These are phyloP conservation scores for Kluyveromyces sp. DNA, from an alignment of 1,139 yeast species.

Conservation along the genomic window DNA sequence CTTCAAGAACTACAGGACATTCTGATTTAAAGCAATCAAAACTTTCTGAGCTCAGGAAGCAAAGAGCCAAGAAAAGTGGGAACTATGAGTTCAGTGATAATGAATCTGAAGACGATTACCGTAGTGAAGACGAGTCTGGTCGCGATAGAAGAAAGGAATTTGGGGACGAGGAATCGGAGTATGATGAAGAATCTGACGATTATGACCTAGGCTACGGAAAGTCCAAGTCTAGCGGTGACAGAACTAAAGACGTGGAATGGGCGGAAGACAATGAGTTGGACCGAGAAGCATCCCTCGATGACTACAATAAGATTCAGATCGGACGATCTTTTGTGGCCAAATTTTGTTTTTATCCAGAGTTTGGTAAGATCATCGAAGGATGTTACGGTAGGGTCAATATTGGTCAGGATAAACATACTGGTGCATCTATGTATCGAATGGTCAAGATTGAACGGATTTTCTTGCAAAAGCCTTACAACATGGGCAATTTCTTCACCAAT, in stretches of 20 bases:
- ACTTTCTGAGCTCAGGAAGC: constrained; percentile 76
- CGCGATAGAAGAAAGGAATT: constrained; percentile 27
- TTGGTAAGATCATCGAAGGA: constrained; percentile 60
- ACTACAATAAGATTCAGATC: constrained; percentile 62
- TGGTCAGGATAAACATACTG: constrained; percentile 58
- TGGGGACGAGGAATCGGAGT: constrained; percentile 39
- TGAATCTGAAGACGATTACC: constrained; percentile 34
- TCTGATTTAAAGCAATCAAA: constrained; percentile 46
- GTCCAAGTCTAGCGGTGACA: background rate
- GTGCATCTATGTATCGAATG: constrained; percentile 69
- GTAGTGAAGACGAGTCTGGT: constrained; percentile 29
- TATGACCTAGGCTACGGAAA: constrained; percentile 22
- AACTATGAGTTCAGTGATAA: constrained; percentile 34
- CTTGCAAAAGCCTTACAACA: constrained; percentile 49
- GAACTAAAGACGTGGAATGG: constrained; percentile 34
- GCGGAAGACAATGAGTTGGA: constrained; percentile 38
- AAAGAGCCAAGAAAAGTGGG: constrained; percentile 62
- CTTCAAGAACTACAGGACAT: constrained; percentile 30
- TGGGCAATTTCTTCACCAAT: constrained; percentile 51
- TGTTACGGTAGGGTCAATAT: constrained; percentile 78
- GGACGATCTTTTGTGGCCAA: constrained; percentile 73
- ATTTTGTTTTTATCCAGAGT: constrained; percentile 76
- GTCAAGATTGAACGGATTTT: constrained; percentile 68
- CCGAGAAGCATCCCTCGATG: constrained; percentile 42
- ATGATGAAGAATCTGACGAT: constrained; percentile 35